phyloP scores from a whole-genome alignment of 2,329 filamentous ascomycete genomes.

The Xylaria sp. region DNA sequence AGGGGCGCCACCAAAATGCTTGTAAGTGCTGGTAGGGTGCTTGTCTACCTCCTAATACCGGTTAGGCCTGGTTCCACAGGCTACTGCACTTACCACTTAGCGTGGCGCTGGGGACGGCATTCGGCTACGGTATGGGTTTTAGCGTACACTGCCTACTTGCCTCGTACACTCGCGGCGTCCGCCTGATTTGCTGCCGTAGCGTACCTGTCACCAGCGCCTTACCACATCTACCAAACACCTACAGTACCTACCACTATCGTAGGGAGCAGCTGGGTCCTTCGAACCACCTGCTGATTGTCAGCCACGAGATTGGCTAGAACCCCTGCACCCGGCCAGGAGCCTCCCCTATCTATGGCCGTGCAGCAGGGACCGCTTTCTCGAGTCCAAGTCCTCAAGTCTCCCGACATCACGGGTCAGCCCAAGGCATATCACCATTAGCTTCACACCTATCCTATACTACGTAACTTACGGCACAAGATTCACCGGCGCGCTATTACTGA shows the following conservation, averaged over 20 bases:
- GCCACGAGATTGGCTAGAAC: constrained; percentile 14
- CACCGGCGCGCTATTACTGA: background rate
- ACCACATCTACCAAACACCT: too few species aligned
- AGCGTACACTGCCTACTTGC: too few species aligned
- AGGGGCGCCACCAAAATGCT: constrained; percentile 19
- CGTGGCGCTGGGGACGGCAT: background rate
- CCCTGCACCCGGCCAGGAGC: too few species aligned
- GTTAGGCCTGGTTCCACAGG: constrained; percentile 1
- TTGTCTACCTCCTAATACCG: constrained; percentile 18
- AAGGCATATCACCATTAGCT: background rate
- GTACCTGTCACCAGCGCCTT: background rate
- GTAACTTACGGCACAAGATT: background rate
- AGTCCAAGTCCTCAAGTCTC: background rate
- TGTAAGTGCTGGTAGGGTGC: too few species aligned
- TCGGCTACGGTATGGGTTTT: too few species aligned
- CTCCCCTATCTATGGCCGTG: too few species aligned
- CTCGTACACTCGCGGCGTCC: too few species aligned
- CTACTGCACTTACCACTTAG: background rate
- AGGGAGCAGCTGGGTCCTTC: background rate
- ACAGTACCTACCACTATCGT: background rate
- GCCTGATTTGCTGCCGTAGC: constrained; percentile 20
- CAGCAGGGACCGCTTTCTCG: too few species aligned
- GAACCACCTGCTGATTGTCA: constrained; percentile 23
- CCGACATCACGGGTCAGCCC: too few species aligned
- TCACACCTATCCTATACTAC: background rate